These are phyloP conservation scores for Yamadazyma nakazawae DNA, from an alignment of 805 yeast genomes.

Conservation along the genomic window DNA sequence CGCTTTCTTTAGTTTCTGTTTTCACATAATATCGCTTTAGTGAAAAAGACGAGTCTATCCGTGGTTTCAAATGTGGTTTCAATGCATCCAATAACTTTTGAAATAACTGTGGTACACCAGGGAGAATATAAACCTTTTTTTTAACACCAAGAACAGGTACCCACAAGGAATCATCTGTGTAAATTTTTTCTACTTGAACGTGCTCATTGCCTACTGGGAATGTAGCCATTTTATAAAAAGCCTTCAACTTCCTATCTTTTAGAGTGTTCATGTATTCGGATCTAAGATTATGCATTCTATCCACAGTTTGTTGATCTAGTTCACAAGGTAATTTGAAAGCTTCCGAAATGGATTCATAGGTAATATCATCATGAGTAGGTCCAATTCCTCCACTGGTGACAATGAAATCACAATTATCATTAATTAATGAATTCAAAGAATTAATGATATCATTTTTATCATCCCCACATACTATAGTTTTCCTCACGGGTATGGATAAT, in stretches of 20 bases:
- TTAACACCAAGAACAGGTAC: slow-evolving; percentile 78
- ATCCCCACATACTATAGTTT: slow-evolving; percentile 75
- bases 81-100: slow-evolving; percentile 47
- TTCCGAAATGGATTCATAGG: slow-evolving; percentile 70
- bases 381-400: slow-evolving; percentile 79
- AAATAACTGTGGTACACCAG: slow-evolving; percentile 82
- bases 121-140: slow-evolving; percentile 64
- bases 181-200: slow-evolving; percentile 38
- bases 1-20: slow-evolving; percentile 60
- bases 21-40: slow-evolving; percentile 54
- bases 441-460: slow-evolving; percentile 60
- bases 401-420: slow-evolving; percentile 57
- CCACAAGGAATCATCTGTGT: slow-evolving; percentile 57
- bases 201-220: slow-evolving; percentile 45
- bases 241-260: slow-evolving; percentile 45
- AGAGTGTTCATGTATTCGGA: slow-evolving; percentile 33
- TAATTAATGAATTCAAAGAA: slow-evolving; percentile 45
- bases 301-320: slow-evolving; percentile 56
- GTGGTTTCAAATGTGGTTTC: slow-evolving; percentile 30
- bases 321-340: slow-evolving; percentile 52
- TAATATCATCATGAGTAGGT: slow-evolving; percentile 87
- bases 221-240: slow-evolving; percentile 77
- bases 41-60: slow-evolving; percentile 17
- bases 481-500: slow-evolving; percentile 62
- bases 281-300: slow-evolving; percentile 52